A percentile compares a stretch with the other conserved stretches of the same genome.
phyloP scores from a whole-genome alignment of 257 asterid species.

The Jasminum sambac region DNA sequence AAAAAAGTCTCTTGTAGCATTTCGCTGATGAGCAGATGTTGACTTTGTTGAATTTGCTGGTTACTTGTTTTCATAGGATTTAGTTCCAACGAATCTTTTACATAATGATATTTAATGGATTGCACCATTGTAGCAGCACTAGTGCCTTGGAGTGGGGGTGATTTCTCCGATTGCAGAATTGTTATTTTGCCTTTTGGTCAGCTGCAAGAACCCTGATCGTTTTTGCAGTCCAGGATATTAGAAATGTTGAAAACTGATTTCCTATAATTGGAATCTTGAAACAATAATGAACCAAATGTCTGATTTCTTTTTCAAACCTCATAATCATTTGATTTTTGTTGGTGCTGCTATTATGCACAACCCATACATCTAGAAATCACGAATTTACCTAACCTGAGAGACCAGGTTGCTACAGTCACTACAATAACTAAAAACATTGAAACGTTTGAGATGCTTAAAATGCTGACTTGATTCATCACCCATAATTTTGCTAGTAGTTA shows the following conservation, averaged over 20 bases:
- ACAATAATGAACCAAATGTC: background rate
- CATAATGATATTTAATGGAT: background rate
- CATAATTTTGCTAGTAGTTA: background rate
- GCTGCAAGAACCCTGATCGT: background rate
- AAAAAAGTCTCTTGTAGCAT: background rate
- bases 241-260: background rate
- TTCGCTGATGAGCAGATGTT: background rate
- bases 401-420: background rate
- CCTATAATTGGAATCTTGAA: background rate
- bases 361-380: background rate
- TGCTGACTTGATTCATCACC: background rate
- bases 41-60: background rate
- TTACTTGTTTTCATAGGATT: background rate
- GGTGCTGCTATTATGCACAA: background rate
- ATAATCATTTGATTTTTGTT: background rate
- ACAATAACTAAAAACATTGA: constrained; percentile 1
- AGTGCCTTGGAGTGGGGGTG: background rate
- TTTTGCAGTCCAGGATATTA: background rate
- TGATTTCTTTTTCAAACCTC: background rate
- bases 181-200: background rate
- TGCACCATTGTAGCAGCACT: background rate
- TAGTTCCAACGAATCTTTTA: background rate
- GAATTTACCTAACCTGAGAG: background rate
- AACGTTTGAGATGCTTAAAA: constrained; percentile 14
- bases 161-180: background rate